Evolutionary conservation across 768 basidiomycete genomes (phyloP).

Genomic region (Lyophyllum semitale): DNA sequence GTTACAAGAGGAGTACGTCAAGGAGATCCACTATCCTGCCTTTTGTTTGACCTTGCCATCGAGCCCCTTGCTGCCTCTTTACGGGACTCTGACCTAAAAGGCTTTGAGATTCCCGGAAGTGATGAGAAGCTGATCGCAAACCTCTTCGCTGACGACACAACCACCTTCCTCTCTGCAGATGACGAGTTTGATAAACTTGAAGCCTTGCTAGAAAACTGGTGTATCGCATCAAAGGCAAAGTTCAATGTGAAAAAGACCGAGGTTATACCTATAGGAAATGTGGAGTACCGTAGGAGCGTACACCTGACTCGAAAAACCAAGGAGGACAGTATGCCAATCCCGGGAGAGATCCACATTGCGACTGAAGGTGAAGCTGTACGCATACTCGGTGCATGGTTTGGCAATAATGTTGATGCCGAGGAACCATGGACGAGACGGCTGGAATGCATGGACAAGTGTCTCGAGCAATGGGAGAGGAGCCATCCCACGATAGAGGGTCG

Average conservation of each 20-base stretch:
- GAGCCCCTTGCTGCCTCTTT: no score
- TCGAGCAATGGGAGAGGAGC: conserved; percentile 24
- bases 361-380: conserved; percentile 27
- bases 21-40: background rate
- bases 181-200: conserved; percentile 27
- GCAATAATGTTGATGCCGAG: conserved; percentile 24
- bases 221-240: conserved; percentile 35
- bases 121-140: no score
- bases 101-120: background rate
- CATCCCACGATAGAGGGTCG: conserved; percentile 31
- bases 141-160: conserved; percentile 22
- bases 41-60: no score
- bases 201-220: conserved; percentile 37
- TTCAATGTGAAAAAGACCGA: conserved; percentile 45
- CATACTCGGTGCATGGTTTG: conserved; percentile 32
- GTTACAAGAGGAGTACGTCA: background rate
- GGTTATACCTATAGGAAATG: conserved; percentile 38
- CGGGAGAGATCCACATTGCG: conserved; percentile 23
- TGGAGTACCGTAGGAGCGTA: no score
- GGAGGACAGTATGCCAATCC: conserved; percentile 6
- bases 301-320: conserved; percentile 9
- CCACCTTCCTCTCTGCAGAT: conserved; percentile 26
- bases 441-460: conserved; percentile 23
- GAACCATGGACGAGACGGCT: conserved; percentile 26
- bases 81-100: background rate